Conservation (phyloP, 352 stramenopile species). For the Pythium rhizo-oryzae region DNA sequence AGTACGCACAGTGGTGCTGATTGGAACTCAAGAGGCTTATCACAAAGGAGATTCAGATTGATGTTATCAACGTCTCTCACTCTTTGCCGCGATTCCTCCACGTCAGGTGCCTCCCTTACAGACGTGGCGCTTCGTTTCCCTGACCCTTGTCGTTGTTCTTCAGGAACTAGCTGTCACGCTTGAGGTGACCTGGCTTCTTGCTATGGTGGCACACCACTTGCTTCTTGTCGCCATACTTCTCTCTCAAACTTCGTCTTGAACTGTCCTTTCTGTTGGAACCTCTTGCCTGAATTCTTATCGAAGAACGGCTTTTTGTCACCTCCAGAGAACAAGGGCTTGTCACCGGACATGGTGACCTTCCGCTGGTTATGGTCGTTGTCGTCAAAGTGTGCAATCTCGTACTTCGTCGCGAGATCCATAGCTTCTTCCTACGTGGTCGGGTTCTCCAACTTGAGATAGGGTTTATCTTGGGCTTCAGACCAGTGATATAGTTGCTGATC, state of each 20-base stretch:
- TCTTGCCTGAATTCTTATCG: background rate
- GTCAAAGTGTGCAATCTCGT: background rate
- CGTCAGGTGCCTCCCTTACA: background rate
- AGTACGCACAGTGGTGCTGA: background rate
- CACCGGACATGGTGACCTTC: background rate
- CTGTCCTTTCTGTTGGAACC: background rate
- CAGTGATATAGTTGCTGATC: background rate
- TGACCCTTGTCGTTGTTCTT: background rate
- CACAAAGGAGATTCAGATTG: background rate
- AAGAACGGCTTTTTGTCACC: background rate
- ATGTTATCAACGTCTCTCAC: background rate
- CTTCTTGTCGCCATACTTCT: background rate
- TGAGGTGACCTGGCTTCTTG: conserved; percentile 4
- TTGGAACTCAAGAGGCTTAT: background rate
- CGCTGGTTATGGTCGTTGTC: background rate
- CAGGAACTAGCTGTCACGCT: background rate
- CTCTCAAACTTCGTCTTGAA: background rate
- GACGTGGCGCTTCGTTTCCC: background rate
- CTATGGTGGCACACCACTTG: background rate
- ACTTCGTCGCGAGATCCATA: background rate
- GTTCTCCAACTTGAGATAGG: background rate
- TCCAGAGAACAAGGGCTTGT: background rate
- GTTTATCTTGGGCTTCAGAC: background rate
- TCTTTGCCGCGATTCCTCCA: background rate
- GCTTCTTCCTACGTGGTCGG: background rate